A percentile compares a stretch with the other conserved stretches of the same genome.
Conservation (phyloP, 2,329 filamentous ascomycete species). For the Sarocladium oryzae region DNA sequence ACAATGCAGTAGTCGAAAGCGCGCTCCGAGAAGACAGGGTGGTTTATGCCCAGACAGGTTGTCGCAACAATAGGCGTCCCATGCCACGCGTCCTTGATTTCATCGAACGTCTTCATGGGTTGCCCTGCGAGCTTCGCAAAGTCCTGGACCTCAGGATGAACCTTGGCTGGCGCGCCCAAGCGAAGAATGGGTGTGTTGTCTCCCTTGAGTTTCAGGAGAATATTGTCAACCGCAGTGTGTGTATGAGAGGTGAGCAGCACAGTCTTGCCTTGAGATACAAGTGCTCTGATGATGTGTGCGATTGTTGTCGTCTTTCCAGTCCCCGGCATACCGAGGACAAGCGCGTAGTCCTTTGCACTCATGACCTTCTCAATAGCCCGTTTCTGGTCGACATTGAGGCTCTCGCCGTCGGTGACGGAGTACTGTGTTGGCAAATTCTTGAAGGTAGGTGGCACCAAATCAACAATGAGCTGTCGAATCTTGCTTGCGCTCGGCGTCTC, state of each 20-base stretch:
- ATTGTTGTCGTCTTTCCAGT: slow-evolving; percentile 99
- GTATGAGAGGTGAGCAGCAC: slow-evolving; percentile 93
- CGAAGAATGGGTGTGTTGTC: slow-evolving; percentile 74
- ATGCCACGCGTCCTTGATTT: slow-evolving; percentile 78
- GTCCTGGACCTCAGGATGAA: slow-evolving; percentile 79
- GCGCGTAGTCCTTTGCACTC: slow-evolving; percentile 87
- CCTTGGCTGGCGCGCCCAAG: slow-evolving; percentile 77
- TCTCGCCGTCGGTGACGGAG: slow-evolving; percentile 52
- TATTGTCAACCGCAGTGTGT: slow-evolving; percentile 97
- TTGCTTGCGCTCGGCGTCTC: slow-evolving; percentile 63
- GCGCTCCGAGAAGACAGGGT: slow-evolving; percentile 79
- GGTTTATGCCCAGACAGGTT: slow-evolving; percentile 87
- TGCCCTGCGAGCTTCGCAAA: slow-evolving; percentile 76
- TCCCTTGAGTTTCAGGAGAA: slow-evolving; percentile 80
- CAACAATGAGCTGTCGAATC: slow-evolving; percentile 74
- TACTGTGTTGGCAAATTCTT: slow-evolving; percentile 59
- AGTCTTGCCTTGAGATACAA: slow-evolving; percentile 84
- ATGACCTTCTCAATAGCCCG: slow-evolving; percentile 90
- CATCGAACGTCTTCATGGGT: slow-evolving; percentile 70
- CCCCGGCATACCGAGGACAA: slow-evolving; percentile 97
- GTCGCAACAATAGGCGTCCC: slow-evolving; percentile 86
- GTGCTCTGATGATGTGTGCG: slow-evolving; percentile 87
- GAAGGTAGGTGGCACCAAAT: slow-evolving; percentile 68
- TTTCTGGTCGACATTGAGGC: slow-evolving; percentile 81
- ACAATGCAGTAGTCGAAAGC: slow-evolving; percentile 98